Evolutionary conservation across 176 grass and related monocot genomes (phyloP).

Genomic region (Rhynchospora tenuis): DNA sequence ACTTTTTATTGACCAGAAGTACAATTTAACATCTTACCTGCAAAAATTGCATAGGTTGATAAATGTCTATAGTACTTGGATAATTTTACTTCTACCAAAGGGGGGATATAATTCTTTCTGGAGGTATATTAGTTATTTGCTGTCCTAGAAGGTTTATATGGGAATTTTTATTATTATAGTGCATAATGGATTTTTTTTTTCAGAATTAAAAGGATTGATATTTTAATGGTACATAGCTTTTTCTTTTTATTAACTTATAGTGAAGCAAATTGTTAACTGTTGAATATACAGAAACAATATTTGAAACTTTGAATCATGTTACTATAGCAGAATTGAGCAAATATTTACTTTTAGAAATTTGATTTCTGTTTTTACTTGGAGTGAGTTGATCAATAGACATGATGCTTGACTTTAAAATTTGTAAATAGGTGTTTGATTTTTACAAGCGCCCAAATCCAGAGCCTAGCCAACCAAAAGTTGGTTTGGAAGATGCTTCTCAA

Average conservation of each 20-base stretch:
- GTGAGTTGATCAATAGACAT: neutral
- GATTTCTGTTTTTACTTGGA: neutral
- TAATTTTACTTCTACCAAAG: neutral
- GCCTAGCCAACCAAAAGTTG: slow-evolving; percentile 66
- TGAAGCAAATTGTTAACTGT: neutral
- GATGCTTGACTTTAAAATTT: slow-evolving; percentile 14
- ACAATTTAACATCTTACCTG: neutral
- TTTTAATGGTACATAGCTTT: neutral
- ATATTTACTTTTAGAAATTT: neutral
- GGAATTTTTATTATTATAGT: neutral
- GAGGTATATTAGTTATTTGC: neutral
- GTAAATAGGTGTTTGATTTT: slow-evolving; percentile 89
- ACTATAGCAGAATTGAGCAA: neutral
- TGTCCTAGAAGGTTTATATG: neutral
- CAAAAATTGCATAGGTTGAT: neutral
- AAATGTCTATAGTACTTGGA: neutral
- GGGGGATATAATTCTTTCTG: neutral
- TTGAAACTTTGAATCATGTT: neutral
- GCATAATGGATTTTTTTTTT: neutral
- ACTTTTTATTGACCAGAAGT: slow-evolving; percentile 23
- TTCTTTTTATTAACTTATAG: neutral
- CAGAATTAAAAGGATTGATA: neutral
- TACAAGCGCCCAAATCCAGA: slow-evolving; percentile 91
- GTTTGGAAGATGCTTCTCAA: slow-evolving; percentile 49
- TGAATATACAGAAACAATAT: neutral